Base-by-base conservation (phyloP, 768 basidiomycete genomes). In the Tricholoma sp. region DNA sequence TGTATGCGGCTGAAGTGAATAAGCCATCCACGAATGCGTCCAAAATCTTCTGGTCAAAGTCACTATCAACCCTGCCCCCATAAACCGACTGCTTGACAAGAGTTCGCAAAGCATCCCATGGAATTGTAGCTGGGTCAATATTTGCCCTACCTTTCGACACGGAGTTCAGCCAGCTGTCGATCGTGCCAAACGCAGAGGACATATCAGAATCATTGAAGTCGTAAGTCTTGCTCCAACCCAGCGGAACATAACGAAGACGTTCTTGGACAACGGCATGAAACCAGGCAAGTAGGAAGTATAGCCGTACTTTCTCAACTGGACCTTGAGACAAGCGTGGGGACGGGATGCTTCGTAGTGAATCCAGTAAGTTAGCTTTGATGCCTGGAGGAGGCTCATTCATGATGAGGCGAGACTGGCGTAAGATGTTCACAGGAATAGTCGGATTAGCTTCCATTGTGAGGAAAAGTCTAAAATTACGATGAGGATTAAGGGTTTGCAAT, bases 151-250 rank as follows among this genome's bases (percentile, higher is more conserved):
- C 96, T 68, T 92, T 90, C 4, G 95, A 88, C 50, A 89, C 79
- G 0, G 80, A 68, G 51, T 78, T 80, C 51, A 98, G 78, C 94
- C 96, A 98, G 1, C 85, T 79, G 67, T 98, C 95, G 67, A 98
- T 97, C 15, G 92, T 95, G 41, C 80, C 81, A 66, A 93, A 89
- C 1, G 95, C 95, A 10, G 96, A 89, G 13, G 89, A 83, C 82
- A 97, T 90, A 68, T 99, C 97, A 4, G 96, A 97, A 68, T 98
- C 95, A 71, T 99, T 99, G 83, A 98, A 98, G 70, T 98, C 97
- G 73, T 98, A 98, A 0, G 80, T 80, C 73, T 97, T 93, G 69
- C 89, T 95, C 94, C 96, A 99, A 0, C 97, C 96, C 13, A 99
- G 76, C 6, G 97, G 97, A 8, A 88, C 91, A 69, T 98, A 99